These are phyloP conservation scores for Nothophaeocryptopus gaeumannii DNA, from an alignment of 2,329 filamentous ascomycete species.

Conservation along the genomic window DNA sequence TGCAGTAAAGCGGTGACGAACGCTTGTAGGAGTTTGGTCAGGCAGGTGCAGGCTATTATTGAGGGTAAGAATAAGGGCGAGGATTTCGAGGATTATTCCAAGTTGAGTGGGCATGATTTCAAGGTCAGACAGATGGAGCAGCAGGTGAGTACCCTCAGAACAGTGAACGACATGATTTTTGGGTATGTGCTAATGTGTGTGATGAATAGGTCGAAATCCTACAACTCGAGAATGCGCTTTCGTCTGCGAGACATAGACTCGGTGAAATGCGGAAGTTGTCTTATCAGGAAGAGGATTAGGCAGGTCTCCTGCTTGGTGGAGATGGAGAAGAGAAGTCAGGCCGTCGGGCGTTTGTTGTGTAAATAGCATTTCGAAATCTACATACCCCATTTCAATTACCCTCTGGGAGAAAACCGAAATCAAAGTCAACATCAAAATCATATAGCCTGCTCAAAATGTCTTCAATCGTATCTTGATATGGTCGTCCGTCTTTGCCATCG, in stretches of 20 bases:
- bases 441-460: no score
- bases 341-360: no score
- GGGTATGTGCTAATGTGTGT: not conserved
- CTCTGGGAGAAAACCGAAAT: no score
- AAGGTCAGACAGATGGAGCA: slow-evolving; percentile 99
- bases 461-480: no score
- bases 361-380: no score
- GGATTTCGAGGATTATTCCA: slow-evolving; percentile 73
- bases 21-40: slow-evolving; percentile 81
- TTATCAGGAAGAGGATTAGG: slow-evolving; percentile 69
- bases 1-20: slow-evolving; percentile 90
- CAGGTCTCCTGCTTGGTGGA: no score
- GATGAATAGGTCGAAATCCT: slow-evolving; percentile 81
- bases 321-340: no score
- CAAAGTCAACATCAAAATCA: no score
- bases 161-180: no score
- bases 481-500: no score
- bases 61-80: slow-evolving; percentile 75
- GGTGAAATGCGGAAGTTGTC: slow-evolving; percentile 98
- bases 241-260: slow-evolving; percentile 73
- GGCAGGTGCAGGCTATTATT: slow-evolving; percentile 94
- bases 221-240: slow-evolving; percentile 84
- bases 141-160: slow-evolving; percentile 65
- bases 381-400: no score
- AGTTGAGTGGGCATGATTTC: slow-evolving; percentile 90